Base-by-base conservation (phyloP, 2,329 filamentous ascomycete species). In the Curvularia sp. region DNA sequence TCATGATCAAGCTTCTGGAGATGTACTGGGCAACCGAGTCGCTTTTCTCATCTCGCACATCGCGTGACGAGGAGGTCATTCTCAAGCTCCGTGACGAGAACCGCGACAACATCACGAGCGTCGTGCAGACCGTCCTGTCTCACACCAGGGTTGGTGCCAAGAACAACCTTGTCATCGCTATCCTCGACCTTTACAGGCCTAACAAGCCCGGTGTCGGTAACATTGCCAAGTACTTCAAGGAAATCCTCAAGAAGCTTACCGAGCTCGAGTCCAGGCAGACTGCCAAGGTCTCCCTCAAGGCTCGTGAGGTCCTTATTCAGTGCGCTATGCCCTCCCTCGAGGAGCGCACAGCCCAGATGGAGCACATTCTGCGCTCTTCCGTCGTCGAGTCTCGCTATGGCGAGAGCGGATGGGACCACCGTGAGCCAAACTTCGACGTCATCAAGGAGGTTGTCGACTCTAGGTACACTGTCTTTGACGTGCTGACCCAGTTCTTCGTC, bases 401-500 rank as follows among this genome's bases (percentile, higher is more conserved):
- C 59, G 95, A 99, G 84, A 93, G 92, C 60, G 93, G 94, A 51
- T 97, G 92, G 91, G 94, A 97, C 64, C 95, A 99, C 81, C 86
- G 95, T 66, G 91, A 97, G 79, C 95, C 95, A 48, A 92, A 90
- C 79, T 82, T 96, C 53, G 90, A 96, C 22, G 84, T 96, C 64
- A 89, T 99, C 81, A 97, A 97, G 84, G 95, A 99, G 79, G 93
- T 99, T 31, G 92, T 99, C 52, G 95, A 99, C 79, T 98, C 95
- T 54, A 96, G 96, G 82, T 98, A 96, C 83, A 98, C 94, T 42
- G 95, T 99, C 64, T 97, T 97, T 69, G 95, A 99, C 75, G 95
- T 99, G 18, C 80, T 99, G 66, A 91, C 94, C 7, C 88, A 92
- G 57, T 99, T 99, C 87, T 99, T 99, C 75, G 91, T 89, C 33